Evolutionary conservation across 2,329 filamentous ascomycete genomes (phyloP), one percentile per base, ranked within the genome.

Genomic region (Xylariomycetidae sp.): DNA sequence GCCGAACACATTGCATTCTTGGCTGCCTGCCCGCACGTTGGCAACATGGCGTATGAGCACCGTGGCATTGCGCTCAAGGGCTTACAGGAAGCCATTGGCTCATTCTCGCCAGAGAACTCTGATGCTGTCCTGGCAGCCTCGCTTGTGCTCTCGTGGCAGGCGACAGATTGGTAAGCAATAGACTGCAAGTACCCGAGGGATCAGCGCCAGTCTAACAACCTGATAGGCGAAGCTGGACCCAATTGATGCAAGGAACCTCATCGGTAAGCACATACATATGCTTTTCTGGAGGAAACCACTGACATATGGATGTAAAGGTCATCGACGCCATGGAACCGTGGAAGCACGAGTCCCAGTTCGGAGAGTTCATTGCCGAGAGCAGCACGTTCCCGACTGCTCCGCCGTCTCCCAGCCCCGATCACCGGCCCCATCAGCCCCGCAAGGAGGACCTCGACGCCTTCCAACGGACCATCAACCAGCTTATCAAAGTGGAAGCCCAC

Each of bases 61-160:
- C 83, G 85, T 36, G 86, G 85, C 17, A 74, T 85, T 45, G 90
- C 92, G 9, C 68, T 95, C 39, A 88, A 85, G 50, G 90, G 90
- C 3, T 67, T 96, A 29, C 87, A 95, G 53, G 83, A 89, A 53
- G 87, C 88, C 18, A 89, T 96, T 47, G 78, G 80, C 27, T 73
- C 74, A 14, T 95, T 96, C 61, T 93, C 85, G 3, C 79, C 79
- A 49, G 79, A 83, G 32, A 94, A 88, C 40, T 90, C 87, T 2
- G 90, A 98, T 61, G 88, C 89, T 26, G 82, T 95, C 42, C 73
- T 98, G 34, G 90, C 89, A 17, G 86, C 89, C 19, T 95, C 90
- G 17, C 78, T 95, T 27, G 75, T 96, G 29, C 73, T 98, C 31
- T 93, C 89, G 23, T 96, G 92, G 89, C 90, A 96, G 65, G 85